Conservation (phyloP, 2,329 filamentous ascomycete genomes). For the Alternaria consortialis region DNA sequence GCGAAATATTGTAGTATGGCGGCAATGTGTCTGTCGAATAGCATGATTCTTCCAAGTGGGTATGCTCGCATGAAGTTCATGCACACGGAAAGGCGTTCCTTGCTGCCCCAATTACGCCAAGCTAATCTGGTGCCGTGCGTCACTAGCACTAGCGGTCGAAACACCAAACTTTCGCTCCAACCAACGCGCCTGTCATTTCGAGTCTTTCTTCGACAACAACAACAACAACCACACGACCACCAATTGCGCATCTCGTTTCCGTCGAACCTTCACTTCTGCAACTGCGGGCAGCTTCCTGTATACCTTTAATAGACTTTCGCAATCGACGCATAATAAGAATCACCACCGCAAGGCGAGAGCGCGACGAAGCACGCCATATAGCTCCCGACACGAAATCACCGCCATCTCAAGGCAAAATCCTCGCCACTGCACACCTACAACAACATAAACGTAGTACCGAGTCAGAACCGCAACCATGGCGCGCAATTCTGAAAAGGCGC, state of each 20-base stretch:
- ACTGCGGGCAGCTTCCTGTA: slow-evolving; percentile 41
- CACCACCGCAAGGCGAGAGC: slow-evolving; percentile 8
- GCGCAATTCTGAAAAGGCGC: slow-evolving; percentile 97
- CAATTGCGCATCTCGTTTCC: slow-evolving; percentile 21
- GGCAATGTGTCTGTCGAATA: not conserved
- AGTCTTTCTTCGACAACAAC: slow-evolving; percentile 20
- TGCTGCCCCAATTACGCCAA: slow-evolving; percentile 26
- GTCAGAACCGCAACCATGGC: slow-evolving; percentile 62
- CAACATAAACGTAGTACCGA: not conserved
- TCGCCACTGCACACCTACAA: not conserved
- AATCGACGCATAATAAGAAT: slow-evolving; percentile 16
- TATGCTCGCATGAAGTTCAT: slow-evolving; percentile 17
- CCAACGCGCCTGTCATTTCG: slow-evolving; percentile 34
- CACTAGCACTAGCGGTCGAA: slow-evolving; percentile 27
- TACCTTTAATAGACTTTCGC: slow-evolving; percentile 23
- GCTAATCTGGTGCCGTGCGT: slow-evolving; percentile 25
- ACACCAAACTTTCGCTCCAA: slow-evolving; percentile 45
- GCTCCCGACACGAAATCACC: not conserved
- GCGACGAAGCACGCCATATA: slow-evolving; percentile 18
- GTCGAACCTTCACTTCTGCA: slow-evolving; percentile 25
- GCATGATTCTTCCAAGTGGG: slow-evolving; percentile 2
- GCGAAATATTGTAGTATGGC: not conserved
- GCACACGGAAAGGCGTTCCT: slow-evolving; percentile 8
- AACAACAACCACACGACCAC: slow-evolving; percentile 25
- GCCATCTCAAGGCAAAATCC: not conserved